Percentiles rank a stretch among this genome's conserved stretches.
phyloP scores from a whole-genome alignment of 2,329 filamentous ascomycete genomes.

The Curvularia lunata region DNA sequence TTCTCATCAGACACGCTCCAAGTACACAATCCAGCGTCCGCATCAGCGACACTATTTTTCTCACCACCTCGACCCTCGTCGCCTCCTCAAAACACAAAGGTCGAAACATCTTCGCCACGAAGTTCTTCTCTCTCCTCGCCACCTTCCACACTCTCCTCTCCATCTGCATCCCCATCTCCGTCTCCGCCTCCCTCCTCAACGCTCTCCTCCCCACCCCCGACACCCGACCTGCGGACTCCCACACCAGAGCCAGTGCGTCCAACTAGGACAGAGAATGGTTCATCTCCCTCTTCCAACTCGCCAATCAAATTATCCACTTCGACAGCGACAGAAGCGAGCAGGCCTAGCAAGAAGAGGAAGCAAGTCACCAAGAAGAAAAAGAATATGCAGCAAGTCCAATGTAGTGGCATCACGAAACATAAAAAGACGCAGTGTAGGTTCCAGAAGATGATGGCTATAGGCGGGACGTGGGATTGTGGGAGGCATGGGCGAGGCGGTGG shows the following conservation, averaged over 20 bases:
- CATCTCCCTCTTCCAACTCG: not conserved
- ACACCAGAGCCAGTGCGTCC: not conserved
- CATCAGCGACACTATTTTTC: not conserved
- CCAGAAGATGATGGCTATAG: not conserved
- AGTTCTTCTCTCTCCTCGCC: not conserved
- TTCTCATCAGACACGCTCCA: too few relatives aligned
- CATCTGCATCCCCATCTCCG: not conserved
- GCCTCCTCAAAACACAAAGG: too few relatives aligned
- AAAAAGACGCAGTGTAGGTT: not conserved
- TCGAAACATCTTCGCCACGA: too few relatives aligned
- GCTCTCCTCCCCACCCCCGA: not conserved
- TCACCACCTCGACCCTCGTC: not conserved
- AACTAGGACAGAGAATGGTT: not conserved
- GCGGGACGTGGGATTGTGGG: slow-evolving; percentile 7
- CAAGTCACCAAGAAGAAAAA: not conserved
- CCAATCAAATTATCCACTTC: too few relatives aligned
- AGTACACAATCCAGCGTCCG: too few relatives aligned
- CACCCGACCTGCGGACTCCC: not conserved
- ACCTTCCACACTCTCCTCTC: not conserved
- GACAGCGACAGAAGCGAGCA: too few relatives aligned
- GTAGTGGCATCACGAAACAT: not conserved
- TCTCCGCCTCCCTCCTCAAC: not conserved
- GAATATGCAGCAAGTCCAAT: too few relatives aligned
- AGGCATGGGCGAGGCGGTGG: not conserved
- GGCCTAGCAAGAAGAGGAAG: not conserved